phyloP scores from a whole-genome alignment of 345 rosid species.

The Lepidium sativum region DNA sequence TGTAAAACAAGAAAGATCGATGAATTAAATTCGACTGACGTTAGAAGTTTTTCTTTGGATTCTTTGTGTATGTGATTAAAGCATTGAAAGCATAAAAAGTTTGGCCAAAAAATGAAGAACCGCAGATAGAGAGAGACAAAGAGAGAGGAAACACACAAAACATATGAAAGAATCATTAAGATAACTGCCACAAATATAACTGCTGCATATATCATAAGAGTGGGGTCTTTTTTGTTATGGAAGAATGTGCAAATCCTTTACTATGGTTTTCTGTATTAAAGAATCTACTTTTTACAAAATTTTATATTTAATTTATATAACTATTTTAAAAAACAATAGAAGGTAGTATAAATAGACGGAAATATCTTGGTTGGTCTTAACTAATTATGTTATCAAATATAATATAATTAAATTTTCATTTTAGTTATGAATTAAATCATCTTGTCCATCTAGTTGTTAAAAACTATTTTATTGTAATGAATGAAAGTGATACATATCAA shows the following conservation, averaged over 20 bases:
- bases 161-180: slow-evolving; percentile 23
- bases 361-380: too few species aligned
- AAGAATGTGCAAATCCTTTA: slow-evolving; percentile 23
- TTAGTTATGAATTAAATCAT: too few species aligned
- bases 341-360: too few species aligned
- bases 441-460: too few species aligned
- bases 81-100: slow-evolving; percentile 13
- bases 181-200: slow-evolving; percentile 29
- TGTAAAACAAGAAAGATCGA: not conserved
- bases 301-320: too few species aligned
- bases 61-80: not conserved
- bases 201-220: slow-evolving; percentile 22
- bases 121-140: not conserved
- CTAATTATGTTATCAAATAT: too few species aligned
- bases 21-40: slow-evolving; percentile 1
- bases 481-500: too few species aligned
- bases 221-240: slow-evolving; percentile 24
- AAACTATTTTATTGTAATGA: too few species aligned
- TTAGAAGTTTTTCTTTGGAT: not conserved
- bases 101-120: slow-evolving; percentile 18
- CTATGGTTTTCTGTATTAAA: not conserved
- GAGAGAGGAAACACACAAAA: slow-evolving; percentile 5
- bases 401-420: too few species aligned
- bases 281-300: too few species aligned
- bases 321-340: too few species aligned